Conservation (phyloP, 257 asterid species). For the Solanum infundibuliforme region DNA sequence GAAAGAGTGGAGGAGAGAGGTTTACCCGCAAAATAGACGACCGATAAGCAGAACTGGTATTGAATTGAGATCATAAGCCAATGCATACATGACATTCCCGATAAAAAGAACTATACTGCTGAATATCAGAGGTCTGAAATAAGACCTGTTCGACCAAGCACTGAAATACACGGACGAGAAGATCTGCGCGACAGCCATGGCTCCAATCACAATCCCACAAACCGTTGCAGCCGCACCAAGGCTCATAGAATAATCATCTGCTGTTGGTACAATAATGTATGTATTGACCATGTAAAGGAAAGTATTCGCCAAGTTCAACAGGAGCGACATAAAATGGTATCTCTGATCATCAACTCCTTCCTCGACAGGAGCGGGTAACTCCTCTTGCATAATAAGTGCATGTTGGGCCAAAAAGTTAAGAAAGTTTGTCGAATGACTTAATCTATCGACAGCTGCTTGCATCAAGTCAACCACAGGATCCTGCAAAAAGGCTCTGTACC, state of each 20-base stretch:
- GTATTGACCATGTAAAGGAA: conserved; percentile 97
- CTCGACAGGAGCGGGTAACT: conserved; percentile 54
- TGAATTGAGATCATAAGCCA: conserved; percentile 80
- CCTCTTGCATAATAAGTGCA: conserved; percentile 97
- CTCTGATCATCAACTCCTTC: conserved; percentile 53
- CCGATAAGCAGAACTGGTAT: conserved; percentile 64
- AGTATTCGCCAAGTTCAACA: conserved; percentile 85
- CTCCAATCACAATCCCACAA: conserved; percentile 88
- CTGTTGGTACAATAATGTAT: conserved; percentile 92
- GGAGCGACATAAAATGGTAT: conserved; percentile 88
- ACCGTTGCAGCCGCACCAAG: conserved; percentile 97
- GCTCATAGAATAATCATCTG: conserved; percentile 93
- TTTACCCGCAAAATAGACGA: conserved; percentile 84
- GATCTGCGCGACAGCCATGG: conserved; percentile 97
- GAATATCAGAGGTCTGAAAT: conserved; percentile 76
- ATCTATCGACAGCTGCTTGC: conserved; percentile 72
- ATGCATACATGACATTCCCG: conserved; percentile 74
- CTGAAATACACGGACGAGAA: conserved; percentile 98
- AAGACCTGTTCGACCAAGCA: conserved; percentile 96
- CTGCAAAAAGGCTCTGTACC: conserved; percentile 29
- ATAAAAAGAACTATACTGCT: conserved; percentile 75
- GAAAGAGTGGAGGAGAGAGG: conserved; percentile 6
- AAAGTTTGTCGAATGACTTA: conserved; percentile 79
- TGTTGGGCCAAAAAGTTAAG: conserved; percentile 86
- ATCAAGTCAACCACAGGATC: conserved; percentile 87